A percentile compares a stretch with the other conserved stretches of the same genome.
These are phyloP conservation scores for Avena insularis DNA, from an alignment of 176 grass and related monocot genomes.

Conservation along the genomic window DNA sequence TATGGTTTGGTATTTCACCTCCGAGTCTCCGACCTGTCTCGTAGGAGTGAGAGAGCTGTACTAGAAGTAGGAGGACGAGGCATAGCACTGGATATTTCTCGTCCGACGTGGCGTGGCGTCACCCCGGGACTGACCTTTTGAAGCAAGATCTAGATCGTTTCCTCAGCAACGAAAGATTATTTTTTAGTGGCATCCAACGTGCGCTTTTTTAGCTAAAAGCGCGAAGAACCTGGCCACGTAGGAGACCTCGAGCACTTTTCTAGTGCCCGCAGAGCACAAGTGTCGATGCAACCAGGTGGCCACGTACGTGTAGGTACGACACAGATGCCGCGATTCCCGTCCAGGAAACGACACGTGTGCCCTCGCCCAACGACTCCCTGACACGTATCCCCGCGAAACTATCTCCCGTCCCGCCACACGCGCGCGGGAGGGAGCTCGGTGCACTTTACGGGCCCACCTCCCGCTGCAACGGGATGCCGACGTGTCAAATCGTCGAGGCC, in stretches of 20 bases:
- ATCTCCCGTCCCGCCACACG: not conserved
- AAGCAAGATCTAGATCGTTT: not conserved
- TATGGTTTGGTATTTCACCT: too few relatives aligned
- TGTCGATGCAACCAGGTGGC: not conserved
- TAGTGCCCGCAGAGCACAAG: not conserved
- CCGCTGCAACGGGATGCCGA: not conserved
- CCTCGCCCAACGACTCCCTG: not conserved
- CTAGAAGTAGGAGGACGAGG: not conserved
- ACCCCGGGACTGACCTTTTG: not conserved
- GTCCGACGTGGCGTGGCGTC: not conserved
- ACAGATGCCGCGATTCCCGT: not conserved
- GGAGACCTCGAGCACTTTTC: not conserved
- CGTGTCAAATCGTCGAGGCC: slow-evolving; percentile 20
- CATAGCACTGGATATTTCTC: not conserved
- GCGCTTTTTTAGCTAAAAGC: slow-evolving; percentile 8
- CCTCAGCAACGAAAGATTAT: not conserved
- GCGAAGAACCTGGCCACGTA: not conserved
- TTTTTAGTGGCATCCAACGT: not conserved
- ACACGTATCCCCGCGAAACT: not conserved
- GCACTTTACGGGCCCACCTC: not conserved
- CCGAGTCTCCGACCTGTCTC: too few relatives aligned
- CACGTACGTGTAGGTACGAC: not conserved
- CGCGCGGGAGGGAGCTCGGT: not conserved
- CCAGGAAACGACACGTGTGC: slow-evolving; percentile 28
- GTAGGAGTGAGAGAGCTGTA: not conserved